Percentiles rank a stretch among this genome's conserved stretches.
phyloP scores from a whole-genome alignment of 305 asterid species.

The Rubia occidens region DNA sequence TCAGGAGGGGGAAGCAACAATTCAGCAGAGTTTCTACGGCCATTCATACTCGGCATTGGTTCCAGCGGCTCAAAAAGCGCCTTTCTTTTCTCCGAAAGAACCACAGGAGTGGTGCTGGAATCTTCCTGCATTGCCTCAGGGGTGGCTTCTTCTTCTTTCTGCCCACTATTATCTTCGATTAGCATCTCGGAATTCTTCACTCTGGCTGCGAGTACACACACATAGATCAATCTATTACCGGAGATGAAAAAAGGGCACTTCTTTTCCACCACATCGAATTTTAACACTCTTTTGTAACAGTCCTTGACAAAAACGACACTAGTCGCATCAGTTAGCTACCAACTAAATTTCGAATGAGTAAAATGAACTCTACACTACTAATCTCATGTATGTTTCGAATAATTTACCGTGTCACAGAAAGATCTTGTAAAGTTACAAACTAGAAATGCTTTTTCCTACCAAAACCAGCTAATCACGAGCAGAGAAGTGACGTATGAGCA shows the following conservation, averaged over 20 bases:
- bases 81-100: constrained; percentile 74
- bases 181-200: constrained; percentile 35
- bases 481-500: constrained; percentile 31
- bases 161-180: constrained; percentile 14
- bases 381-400: neutral
- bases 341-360: neutral
- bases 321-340: neutral
- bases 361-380: neutral
- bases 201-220: constrained; percentile 18
- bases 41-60: constrained; percentile 36
- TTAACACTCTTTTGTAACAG: neutral
- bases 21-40: constrained; percentile 54
- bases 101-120: constrained; percentile 19
- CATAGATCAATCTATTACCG: neutral
- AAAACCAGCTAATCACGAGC: constrained; percentile 16
- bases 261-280: neutral
- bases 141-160: constrained; percentile 31
- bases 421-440: neutral
- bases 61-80: constrained; percentile 77
- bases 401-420: neutral
- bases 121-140: constrained; percentile 32
- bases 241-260: neutral
- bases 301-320: neutral
- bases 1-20: constrained; percentile 87
- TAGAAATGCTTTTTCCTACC: constrained; percentile 3